These are phyloP conservation scores for Debaryomycetaceae sp. DNA, from an alignment of 1,139 yeast genomes.

Conservation along the genomic window DNA sequence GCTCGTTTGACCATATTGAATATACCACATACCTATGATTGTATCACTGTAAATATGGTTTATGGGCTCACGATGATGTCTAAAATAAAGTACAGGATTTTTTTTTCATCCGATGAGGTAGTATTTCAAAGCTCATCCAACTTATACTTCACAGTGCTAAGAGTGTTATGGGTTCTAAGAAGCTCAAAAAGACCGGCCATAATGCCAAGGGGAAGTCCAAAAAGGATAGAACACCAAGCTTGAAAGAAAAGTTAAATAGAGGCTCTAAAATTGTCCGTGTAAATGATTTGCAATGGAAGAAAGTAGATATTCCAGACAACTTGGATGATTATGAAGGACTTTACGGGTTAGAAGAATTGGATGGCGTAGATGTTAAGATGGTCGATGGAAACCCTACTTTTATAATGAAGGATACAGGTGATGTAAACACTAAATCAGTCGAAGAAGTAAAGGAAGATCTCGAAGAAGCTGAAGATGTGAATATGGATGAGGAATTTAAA, in stretches of 20 bases:
- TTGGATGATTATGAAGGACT: conserved; percentile 87
- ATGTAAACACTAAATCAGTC: conserved; percentile 10
- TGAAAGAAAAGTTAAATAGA: conserved; percentile 29
- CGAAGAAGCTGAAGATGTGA: conserved; percentile 8
- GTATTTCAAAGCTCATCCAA: conserved; percentile 3
- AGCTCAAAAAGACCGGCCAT: no score
- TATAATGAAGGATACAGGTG: conserved; percentile 44
- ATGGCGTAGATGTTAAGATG: conserved; percentile 79
- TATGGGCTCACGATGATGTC: background rate
- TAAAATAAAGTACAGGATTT: background rate
- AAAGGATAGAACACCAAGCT: conserved; percentile 22
- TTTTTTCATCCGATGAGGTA: background rate
- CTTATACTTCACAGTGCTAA: no score
- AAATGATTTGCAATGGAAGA: conserved; percentile 66
- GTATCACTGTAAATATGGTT: background rate
- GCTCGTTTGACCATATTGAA: conserved; percentile 1
- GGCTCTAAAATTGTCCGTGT: conserved; percentile 46
- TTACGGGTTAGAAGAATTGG: conserved; percentile 89
- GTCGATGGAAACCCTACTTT: conserved; percentile 66
- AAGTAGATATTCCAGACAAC: conserved; percentile 79
- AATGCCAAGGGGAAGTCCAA: conserved; percentile 9
- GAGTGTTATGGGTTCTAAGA: no score
- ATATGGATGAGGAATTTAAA: conserved; percentile 9
- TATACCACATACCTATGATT: background rate
- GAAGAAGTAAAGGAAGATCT: conserved; percentile 10